A percentile compares a stretch with the other conserved stretches of the same genome.
These are phyloP conservation scores for Gliomastix tumulicola DNA, from an alignment of 2,329 filamentous ascomycete species.

Conservation along the genomic window DNA sequence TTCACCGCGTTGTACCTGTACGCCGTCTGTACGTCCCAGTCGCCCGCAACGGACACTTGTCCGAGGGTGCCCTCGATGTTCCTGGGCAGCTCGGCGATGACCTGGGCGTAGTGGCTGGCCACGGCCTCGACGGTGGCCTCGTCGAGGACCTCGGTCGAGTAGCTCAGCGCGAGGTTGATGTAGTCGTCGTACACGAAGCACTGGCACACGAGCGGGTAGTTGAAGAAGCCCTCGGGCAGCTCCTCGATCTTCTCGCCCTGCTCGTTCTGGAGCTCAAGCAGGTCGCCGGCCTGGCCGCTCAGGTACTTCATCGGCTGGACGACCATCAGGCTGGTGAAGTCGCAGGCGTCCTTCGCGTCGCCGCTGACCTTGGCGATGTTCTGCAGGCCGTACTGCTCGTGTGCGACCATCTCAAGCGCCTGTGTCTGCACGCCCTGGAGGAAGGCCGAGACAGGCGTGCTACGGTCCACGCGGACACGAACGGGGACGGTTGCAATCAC, in stretches of 20 bases:
- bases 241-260: background rate
- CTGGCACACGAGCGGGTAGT: conserved; percentile 6
- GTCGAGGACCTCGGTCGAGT: background rate
- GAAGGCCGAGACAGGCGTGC: conserved; percentile 6
- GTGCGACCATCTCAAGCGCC: conserved; percentile 9
- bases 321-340: conserved; percentile 12
- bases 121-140: background rate
- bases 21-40: conserved; percentile 1
- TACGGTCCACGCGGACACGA: conserved; percentile 2
- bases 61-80: background rate
- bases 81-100: background rate
- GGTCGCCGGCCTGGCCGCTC: no score
- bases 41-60: background rate
- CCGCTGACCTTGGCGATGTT: conserved; percentile 10
- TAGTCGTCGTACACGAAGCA: background rate
- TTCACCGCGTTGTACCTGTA: no score
- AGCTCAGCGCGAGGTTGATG: conserved; percentile 1
- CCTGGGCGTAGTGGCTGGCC: background rate
- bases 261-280: background rate
- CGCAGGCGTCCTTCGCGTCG: conserved; percentile 8
- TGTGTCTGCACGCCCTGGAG: conserved; percentile 7
- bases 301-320: conserved; percentile 4
- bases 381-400: conserved; percentile 13
- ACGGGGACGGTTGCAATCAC: conserved; percentile 8
- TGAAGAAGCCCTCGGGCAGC: conserved; percentile 2